phyloP scores from a whole-genome alignment of 495 filamentous ascomycete species.

The Talaromyces ruber region DNA sequence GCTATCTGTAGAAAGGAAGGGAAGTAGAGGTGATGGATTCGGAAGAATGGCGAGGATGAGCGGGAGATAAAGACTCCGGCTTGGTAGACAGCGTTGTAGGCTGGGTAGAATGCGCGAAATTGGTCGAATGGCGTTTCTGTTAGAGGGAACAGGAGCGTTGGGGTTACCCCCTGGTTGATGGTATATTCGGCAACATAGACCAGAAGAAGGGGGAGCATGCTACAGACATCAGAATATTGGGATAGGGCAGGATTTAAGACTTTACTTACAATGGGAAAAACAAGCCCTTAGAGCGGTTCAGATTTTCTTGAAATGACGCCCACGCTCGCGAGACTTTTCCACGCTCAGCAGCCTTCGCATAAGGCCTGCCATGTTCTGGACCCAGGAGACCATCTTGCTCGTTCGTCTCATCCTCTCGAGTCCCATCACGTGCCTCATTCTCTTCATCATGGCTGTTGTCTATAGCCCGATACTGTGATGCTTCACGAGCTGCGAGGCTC shows the following conservation, averaged over 20 bases:
- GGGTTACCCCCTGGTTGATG: conserved; percentile 88
- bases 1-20: conserved; percentile 75
- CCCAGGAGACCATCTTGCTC: conserved; percentile 34
- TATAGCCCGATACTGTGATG: conserved; percentile 18
- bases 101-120: conserved; percentile 85
- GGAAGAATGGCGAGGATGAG: conserved; percentile 78
- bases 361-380: conserved; percentile 11
- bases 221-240: conserved; percentile 24
- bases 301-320: conserved; percentile 36
- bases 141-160: conserved; percentile 82
- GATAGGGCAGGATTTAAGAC: conserved; percentile 1
- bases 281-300: conserved; percentile 43
- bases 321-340: conserved; percentile 10
- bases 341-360: conserved; percentile 15
- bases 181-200: conserved; percentile 96
- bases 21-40: conserved; percentile 70
- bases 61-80: conserved; percentile 88
- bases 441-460: conserved; percentile 23
- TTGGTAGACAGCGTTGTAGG: conserved; percentile 90
- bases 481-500: conserved; percentile 10
- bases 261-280: conserved; percentile 59
- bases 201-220: conserved; percentile 84
- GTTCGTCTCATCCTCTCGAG: conserved; percentile 13
- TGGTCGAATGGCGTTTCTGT: conserved; percentile 63
- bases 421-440: conserved; percentile 35